Evolutionary conservation across 345 rosid species (phyloP), one percentile per base, ranked within the genome.

Genomic region (Fremontodendron californicum): DNA sequence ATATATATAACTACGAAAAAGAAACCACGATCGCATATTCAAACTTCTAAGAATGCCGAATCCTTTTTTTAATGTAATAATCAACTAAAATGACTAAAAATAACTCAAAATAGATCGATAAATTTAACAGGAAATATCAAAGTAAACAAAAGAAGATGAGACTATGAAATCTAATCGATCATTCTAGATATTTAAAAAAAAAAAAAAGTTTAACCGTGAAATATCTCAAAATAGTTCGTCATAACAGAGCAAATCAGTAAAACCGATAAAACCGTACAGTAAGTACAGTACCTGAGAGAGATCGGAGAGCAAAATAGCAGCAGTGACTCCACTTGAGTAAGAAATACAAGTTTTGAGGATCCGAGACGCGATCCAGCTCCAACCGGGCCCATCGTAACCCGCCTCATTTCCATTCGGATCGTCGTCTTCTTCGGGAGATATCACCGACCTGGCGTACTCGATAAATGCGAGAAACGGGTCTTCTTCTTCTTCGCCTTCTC

Each of bases 251-350:
- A 54, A 16, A 54, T 39, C 3, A 67, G 35, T 1, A 25, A 54
- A 13, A 52, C 8, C 3, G 23, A 31, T 29, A 42, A 45, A 66
- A 15, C 18, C 51, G 40, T 57, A 43, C 46, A 69, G 54, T 29
- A 6, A 51, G 3, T 39, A 48, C 6, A 51, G 48, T 71, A 91
- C 99, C 93, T 89, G 98, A 85, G 81, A 90, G 68, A 93, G 91
- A 77, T 93, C 95, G 29, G 99, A 90, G 73, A 93, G 85, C 48
- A 96, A 77, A 84, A 96, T 96, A 19, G 96, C 99, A 58, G 92
- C 84, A 18, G 98, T 95, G 64, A 93, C 94, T 48, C 99, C 97
- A 45, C 98, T 96, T 0, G 99, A 93, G 73, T 93, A 93, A 80
- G 94, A 88, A 5, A 81, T 84, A 71, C 96, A 96, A 6, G 97